These are phyloP conservation scores for Aristolochia californica DNA, from an alignment of 164 flowering plant species.

Conservation along the genomic window DNA sequence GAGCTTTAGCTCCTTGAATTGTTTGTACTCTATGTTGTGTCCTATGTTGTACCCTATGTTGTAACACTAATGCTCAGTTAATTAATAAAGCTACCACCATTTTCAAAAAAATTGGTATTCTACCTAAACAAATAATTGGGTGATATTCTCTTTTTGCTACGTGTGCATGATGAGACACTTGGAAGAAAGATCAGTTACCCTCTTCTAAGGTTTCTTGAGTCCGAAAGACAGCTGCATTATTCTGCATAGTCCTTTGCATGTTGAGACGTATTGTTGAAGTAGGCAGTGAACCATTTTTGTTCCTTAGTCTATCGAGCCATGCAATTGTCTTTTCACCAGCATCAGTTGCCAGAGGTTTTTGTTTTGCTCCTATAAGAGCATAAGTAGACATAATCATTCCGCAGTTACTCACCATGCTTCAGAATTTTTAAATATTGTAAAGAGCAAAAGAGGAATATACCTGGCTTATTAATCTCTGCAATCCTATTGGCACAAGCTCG, in stretches of 20 bases:
- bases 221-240: conserved; percentile 93
- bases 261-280: conserved; percentile 81
- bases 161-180: too few relatives aligned
- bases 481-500: conserved; percentile 98
- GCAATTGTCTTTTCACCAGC: conserved; percentile 88
- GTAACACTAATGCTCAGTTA: too few relatives aligned
- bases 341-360: conserved; percentile 76
- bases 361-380: conserved; percentile 55
- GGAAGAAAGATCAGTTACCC: conserved; percentile 27
- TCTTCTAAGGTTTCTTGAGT: conserved; percentile 89
- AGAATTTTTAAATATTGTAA: not conserved
- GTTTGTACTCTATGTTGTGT: too few relatives aligned
- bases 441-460: conserved; percentile 20
- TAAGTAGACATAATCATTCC: conserved; percentile 2
- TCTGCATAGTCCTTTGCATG: conserved; percentile 96
- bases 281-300: conserved; percentile 81
- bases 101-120: too few relatives aligned
- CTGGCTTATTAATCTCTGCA: conserved; percentile 81
- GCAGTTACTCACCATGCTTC: not conserved
- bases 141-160: too few relatives aligned
- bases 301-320: conserved; percentile 80
- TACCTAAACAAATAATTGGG: too few relatives aligned
- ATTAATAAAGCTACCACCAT: too few relatives aligned
- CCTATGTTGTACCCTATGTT: too few relatives aligned
- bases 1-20: too few relatives aligned